Evolutionary conservation across 306 rosid genomes (phyloP).

Genomic region (Hippophae rhamnoides): DNA sequence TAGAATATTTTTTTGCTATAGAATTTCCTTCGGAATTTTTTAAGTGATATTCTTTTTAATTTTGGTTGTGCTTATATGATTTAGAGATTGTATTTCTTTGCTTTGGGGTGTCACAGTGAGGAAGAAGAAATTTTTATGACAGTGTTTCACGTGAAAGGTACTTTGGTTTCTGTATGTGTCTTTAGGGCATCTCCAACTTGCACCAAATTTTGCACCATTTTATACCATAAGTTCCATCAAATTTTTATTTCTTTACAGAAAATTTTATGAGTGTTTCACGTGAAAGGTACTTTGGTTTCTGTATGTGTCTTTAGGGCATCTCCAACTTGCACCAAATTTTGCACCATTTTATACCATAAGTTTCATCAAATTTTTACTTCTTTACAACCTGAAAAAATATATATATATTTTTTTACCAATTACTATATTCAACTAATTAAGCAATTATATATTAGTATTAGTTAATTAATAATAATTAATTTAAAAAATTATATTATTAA

Average conservation of each 20-base stretch:
- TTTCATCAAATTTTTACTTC: no score
- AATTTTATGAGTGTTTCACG: conserved; percentile 84
- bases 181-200: conserved; percentile 85
- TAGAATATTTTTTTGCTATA: no score
- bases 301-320: conserved; percentile 83
- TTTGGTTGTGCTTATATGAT: not conserved
- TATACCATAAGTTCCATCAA: no score
- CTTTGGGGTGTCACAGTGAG: conserved; percentile 34
- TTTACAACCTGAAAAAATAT: no score
- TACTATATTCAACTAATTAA: no score
- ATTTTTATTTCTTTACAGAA: no score
- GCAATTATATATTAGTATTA: no score
- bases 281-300: conserved; percentile 82
- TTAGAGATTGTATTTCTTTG: not conserved
- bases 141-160: conserved; percentile 87
- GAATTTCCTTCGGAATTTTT: no score
- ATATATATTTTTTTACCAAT: no score
- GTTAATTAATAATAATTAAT: no score
- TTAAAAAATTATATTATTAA: no score
- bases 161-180: conserved; percentile 77
- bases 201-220: conserved; percentile 44
- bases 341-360: not conserved
- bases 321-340: conserved; percentile 83
- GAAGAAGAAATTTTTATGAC: conserved; percentile 85
- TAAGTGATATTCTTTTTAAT: not conserved